These are phyloP conservation scores for Falciphora oryzae DNA, from an alignment of 2,329 filamentous ascomycete species.

Conservation along the genomic window DNA sequence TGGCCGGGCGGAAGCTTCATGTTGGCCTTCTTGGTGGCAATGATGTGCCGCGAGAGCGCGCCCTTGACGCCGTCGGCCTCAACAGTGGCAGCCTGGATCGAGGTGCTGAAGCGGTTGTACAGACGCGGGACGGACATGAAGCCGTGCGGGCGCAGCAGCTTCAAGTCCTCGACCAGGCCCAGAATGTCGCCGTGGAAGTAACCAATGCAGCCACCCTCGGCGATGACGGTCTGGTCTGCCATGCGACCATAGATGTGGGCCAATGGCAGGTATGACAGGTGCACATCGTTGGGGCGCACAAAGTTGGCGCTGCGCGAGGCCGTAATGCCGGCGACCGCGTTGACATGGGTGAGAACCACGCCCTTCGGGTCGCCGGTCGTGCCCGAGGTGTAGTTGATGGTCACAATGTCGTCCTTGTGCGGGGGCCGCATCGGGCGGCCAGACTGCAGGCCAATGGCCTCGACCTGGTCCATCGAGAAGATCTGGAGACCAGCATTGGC, in stretches of 20 bases:
- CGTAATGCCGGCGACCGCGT: constrained; percentile 68
- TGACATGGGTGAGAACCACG: constrained; percentile 75
- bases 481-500: constrained; percentile 69
- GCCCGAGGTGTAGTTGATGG: constrained; percentile 87
- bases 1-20: constrained; percentile 66
- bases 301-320: constrained; percentile 51
- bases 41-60: constrained; percentile 70
- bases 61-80: constrained; percentile 77
- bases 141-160: constrained; percentile 72
- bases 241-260: constrained; percentile 93
- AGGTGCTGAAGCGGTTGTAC: constrained; percentile 83
- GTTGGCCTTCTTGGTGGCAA: constrained; percentile 72
- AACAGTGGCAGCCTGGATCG: constrained; percentile 72
- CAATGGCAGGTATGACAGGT: constrained; percentile 84
- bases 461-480: constrained; percentile 73
- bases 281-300: constrained; percentile 49
- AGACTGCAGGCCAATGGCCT: constrained; percentile 68
- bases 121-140: constrained; percentile 88
- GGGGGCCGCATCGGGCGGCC: constrained; percentile 68
- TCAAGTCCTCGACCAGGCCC: constrained; percentile 84
- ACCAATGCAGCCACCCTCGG: constrained; percentile 69
- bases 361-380: constrained; percentile 81
- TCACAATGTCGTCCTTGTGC: constrained; percentile 68
- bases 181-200: constrained; percentile 92
- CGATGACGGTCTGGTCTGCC: constrained; percentile 68